Evolutionary conservation across 1,284 basidiomycete species (phyloP), one percentile per base, ranked within the genome.

Genomic region (Moesziomyces antarcticus): DNA sequence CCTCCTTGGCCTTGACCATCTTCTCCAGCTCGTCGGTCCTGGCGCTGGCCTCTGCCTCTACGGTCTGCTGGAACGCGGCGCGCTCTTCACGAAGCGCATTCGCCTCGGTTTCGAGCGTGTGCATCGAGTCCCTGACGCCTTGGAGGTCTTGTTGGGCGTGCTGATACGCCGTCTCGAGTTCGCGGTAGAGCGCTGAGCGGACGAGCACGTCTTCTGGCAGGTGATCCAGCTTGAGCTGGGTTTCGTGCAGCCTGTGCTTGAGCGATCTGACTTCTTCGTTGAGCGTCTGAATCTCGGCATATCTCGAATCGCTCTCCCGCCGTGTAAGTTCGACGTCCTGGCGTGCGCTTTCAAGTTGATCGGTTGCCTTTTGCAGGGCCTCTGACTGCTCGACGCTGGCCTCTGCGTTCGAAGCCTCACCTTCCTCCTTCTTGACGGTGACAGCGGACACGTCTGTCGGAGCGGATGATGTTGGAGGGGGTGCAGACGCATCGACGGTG

Each of bases 1-100:
- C 91, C 50, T 87, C 87, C 77, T 91, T 90, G 11, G 90, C 88
- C 57, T 91, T 89, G 21, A 90, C 88, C 37, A 95, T 86, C 14
- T 87, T 87, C 79, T 91, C 91, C 59, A 91, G 87, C 81, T 95
- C 91, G 45, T 91, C 88, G 6, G 89, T 60, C 40, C 74, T 58
- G 10, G 56, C 63, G 41, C 56, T 68, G 9, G 78, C 76, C 69
- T 81, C 77, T 18, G 72, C 72, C 52, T 79, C 56, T n/a, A 64
- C 51, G 13, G 66, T 48, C 47, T 68, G 65, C 49, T 60, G 53
- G 55, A 64, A 70, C 1, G 52, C 56, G 11, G 24, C n/a, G 33
- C 74, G 75, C n/a, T 75, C 70, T 57, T 81, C 77, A 14, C 82
- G 73, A 56, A 83, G 57, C 11, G 75, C 58, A 5, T 40, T 58